Percentiles rank a stretch among this genome's conserved stretches.
phyloP scores from a whole-genome alignment of 192 early-diverging fungal species.

The Entomortierella parvispora region DNA sequence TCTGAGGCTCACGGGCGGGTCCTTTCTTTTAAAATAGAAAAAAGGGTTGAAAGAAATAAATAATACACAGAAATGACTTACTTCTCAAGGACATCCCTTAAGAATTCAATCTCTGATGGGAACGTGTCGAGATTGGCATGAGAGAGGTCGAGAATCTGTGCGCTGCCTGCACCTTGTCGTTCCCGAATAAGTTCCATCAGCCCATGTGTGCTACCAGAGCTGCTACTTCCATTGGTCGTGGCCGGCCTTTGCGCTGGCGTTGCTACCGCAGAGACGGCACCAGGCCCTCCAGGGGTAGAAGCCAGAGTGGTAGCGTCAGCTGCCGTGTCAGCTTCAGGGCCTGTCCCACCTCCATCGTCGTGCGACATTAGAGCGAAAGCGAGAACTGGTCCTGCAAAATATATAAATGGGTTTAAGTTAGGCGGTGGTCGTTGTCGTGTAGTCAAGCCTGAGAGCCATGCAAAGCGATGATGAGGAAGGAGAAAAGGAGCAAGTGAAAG shows the following conservation, averaged over 20 bases:
- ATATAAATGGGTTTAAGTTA: no score
- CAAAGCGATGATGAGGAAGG: background rate
- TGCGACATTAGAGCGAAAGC: slow-evolving; percentile 29
- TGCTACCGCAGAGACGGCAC: background rate
- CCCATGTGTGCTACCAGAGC: background rate
- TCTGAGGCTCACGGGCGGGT: no score
- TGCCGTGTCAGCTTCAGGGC: background rate
- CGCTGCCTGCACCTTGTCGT: slow-evolving; percentile 44
- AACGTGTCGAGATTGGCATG: slow-evolving; percentile 36
- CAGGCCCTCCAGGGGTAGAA: background rate
- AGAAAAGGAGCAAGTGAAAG: background rate
- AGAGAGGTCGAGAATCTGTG: slow-evolving; percentile 47
- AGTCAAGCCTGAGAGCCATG: no score
- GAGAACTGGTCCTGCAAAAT: no score
- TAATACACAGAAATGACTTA: slow-evolving; percentile 12
- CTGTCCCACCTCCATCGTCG: slow-evolving; percentile 21
- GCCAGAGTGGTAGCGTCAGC: no score
- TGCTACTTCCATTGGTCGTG: background rate
- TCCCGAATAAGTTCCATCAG: slow-evolving; percentile 33
- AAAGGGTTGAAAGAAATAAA: no score
- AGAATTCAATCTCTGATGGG: slow-evolving; percentile 43
- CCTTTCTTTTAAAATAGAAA: background rate
- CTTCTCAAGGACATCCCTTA: slow-evolving; percentile 50
- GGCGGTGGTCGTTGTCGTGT: no score
- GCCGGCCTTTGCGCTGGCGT: background rate